Evolutionary conservation across 768 basidiomycete genomes (phyloP).

Genomic region (Pleurotus tuber-regium): DNA sequence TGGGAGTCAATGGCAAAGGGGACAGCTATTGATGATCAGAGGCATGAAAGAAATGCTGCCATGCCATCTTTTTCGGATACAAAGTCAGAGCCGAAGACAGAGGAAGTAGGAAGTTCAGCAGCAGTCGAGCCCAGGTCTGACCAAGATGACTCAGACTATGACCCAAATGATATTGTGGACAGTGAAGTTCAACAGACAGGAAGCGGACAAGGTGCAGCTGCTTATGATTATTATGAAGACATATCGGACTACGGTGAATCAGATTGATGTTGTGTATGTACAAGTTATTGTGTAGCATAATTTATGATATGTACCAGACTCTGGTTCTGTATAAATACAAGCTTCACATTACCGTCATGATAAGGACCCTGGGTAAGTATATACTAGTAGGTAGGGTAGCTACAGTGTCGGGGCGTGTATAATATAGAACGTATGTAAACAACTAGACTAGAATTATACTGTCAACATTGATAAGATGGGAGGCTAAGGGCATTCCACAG

Average conservation of each 20-base stretch:
- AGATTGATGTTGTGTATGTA: neutral
- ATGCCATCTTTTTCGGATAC: too few relatives aligned
- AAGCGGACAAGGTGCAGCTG: neutral
- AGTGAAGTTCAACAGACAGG: neutral
- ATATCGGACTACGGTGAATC: neutral
- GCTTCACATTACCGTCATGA: too few relatives aligned
- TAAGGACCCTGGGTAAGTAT: too few relatives aligned
- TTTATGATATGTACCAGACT: too few relatives aligned
- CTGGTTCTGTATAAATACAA: too few relatives aligned
- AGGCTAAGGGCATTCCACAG: slow-evolving; percentile 31
- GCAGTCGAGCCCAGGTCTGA: too few relatives aligned
- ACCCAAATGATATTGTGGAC: neutral
- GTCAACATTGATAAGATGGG: too few relatives aligned
- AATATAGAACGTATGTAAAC: neutral
- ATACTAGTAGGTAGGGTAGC: too few relatives aligned
- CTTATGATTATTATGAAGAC: neutral
- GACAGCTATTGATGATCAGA: neutral
- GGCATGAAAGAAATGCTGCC: too few relatives aligned
- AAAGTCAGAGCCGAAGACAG: too few relatives aligned
- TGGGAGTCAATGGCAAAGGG: neutral
- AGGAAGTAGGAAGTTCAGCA: too few relatives aligned
- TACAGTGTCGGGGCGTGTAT: neutral
- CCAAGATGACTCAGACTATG: neutral
- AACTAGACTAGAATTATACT: neutral
- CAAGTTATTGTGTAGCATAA: too few relatives aligned